Conservation (phyloP, 2,329 filamentous ascomycete species). For the Microthyrium microscopicum region DNA sequence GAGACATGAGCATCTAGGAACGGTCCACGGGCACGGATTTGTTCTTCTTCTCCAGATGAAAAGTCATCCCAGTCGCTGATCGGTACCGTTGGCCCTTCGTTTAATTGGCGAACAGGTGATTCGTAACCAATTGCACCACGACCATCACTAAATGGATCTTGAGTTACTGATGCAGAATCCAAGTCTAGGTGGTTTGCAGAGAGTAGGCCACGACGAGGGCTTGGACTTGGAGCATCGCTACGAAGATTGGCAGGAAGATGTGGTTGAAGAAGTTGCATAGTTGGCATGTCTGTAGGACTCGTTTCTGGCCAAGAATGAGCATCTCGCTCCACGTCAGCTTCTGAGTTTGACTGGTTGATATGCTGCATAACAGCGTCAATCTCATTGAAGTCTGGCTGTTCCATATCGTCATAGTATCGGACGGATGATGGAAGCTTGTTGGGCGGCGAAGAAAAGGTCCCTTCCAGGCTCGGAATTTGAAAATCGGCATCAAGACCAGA, state of each 20-base stretch:
- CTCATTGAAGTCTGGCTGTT: slow-evolving; percentile 50
- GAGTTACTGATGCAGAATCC: slow-evolving; percentile 22
- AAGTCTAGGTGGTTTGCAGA: slow-evolving; percentile 11
- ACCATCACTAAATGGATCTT: slow-evolving; percentile 46
- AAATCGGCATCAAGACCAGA: too few species aligned
- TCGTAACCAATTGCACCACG: slow-evolving; percentile 38
- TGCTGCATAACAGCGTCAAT: slow-evolving; percentile 88
- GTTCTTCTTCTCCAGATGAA: slow-evolving; percentile 66
- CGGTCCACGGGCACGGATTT: slow-evolving; percentile 60
- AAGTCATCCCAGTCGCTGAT: slow-evolving; percentile 90
- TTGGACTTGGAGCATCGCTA: slow-evolving; percentile 60
- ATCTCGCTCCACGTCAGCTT: slow-evolving; percentile 54
- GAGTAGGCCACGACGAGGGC: slow-evolving; percentile 38
- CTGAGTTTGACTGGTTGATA: slow-evolving; percentile 56
- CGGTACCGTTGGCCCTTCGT: slow-evolving; percentile 45
- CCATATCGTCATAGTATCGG: slow-evolving; percentile 9
- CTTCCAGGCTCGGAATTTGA: too few species aligned
- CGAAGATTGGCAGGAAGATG: slow-evolving; percentile 32
- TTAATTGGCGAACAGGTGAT: slow-evolving; percentile 45
- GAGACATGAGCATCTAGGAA: slow-evolving; percentile 92
- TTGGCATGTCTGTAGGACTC: slow-evolving; percentile 14
- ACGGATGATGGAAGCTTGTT: slow-evolving; percentile 6
- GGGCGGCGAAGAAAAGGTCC: too few species aligned
- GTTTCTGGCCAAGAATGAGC: slow-evolving; percentile 26
- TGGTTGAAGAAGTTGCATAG: slow-evolving; percentile 17